phyloP scores from a whole-genome alignment of 2,329 filamentous ascomycete species.

The Curvularia sp. region DNA sequence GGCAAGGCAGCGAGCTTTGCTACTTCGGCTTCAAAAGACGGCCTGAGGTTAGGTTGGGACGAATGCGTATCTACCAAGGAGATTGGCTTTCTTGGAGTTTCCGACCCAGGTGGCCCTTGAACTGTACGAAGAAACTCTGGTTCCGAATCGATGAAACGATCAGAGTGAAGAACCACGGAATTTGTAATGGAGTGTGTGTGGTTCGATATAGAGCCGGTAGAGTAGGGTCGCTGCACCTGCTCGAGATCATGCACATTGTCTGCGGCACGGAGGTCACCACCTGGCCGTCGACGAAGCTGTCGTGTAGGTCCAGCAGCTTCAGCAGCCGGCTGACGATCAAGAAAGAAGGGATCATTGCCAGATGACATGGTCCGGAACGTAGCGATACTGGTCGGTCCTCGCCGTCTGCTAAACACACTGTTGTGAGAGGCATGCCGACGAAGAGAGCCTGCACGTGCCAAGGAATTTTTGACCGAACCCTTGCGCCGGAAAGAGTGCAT shows the following conservation, averaged over 20 bases:
- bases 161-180: constrained; percentile 47
- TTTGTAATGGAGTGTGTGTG: constrained; percentile 53
- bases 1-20: constrained; percentile 87
- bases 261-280: constrained; percentile 57
- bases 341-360: constrained; percentile 50
- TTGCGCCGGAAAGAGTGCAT: constrained; percentile 48
- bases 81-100: constrained; percentile 40
- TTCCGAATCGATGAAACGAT: constrained; percentile 35
- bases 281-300: constrained; percentile 57
- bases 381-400: constrained; percentile 67
- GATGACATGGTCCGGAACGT: constrained; percentile 57
- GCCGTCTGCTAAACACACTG: constrained; percentile 61
- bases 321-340: constrained; percentile 43
- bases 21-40: constrained; percentile 88
- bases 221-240: constrained; percentile 53
- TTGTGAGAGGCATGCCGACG: constrained; percentile 67
- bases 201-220: constrained; percentile 57
- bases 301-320: constrained; percentile 36
- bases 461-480: constrained; percentile 41
- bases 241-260: constrained; percentile 58
- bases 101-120: constrained; percentile 21
- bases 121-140: constrained; percentile 16
- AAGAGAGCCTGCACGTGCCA: constrained; percentile 51
- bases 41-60: constrained; percentile 62
- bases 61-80: constrained; percentile 61